A percentile compares a stretch with the other conserved stretches of the same genome.
phyloP scores from a whole-genome alignment of 2,329 filamentous ascomycete genomes.

The Zasmidium cellare region DNA sequence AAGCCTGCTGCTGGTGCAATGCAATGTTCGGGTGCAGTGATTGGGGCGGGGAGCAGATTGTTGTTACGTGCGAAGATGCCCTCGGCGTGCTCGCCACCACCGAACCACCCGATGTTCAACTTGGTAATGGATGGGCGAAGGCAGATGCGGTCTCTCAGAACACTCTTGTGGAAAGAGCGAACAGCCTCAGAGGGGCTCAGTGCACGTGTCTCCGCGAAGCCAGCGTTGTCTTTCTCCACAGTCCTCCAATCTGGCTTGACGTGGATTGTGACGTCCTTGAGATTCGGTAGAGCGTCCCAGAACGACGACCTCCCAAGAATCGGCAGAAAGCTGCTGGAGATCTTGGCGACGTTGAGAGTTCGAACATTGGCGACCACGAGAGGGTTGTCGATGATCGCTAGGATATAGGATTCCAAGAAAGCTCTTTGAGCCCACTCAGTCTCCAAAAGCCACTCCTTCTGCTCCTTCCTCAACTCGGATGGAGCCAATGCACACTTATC shows the following conservation, averaged over 20 bases:
- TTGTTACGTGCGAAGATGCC: conserved; percentile 63
- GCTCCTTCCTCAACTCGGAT: conserved; percentile 58
- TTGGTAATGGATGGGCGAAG: conserved; percentile 57
- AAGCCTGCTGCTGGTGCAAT: conserved; percentile 11
- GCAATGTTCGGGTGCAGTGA: conserved; percentile 37
- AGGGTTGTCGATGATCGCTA: conserved; percentile 63
- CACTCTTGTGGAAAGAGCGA: conserved; percentile 52
- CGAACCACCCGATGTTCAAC: conserved; percentile 66
- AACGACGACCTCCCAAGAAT: conserved; percentile 60
- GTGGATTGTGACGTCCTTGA: conserved; percentile 58
- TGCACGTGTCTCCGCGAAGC: conserved; percentile 49
- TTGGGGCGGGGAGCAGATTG: conserved; percentile 63
- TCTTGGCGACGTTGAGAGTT: conserved; percentile 62
- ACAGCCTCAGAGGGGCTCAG: conserved; percentile 56
- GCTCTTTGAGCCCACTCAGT: conserved; percentile 68
- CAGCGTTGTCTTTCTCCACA: conserved; percentile 54
- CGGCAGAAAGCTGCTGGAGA: conserved; percentile 62
- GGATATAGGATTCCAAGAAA: conserved; percentile 67
- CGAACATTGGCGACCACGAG: conserved; percentile 55
- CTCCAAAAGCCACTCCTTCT: conserved; percentile 68
- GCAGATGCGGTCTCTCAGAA: conserved; percentile 37
- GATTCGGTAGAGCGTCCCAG: conserved; percentile 59
- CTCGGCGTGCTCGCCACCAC: conserved; percentile 66
- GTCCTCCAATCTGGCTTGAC: conserved; percentile 68
- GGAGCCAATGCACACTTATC: conserved; percentile 50